phyloP scores from a whole-genome alignment of 2,329 filamentous ascomycete genomes.

The Cladosporium sp. region DNA sequence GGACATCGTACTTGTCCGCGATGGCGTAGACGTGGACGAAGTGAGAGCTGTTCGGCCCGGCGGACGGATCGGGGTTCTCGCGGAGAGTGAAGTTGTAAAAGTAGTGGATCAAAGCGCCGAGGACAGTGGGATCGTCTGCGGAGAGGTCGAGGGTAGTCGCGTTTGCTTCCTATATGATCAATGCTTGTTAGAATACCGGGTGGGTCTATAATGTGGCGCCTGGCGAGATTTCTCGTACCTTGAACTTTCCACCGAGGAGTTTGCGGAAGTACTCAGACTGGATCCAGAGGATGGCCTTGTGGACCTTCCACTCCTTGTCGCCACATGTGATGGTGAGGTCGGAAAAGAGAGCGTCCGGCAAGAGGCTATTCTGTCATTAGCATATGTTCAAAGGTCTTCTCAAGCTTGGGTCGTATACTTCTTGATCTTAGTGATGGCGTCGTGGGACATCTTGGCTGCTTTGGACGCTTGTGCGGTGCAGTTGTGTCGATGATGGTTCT shows the following conservation, averaged over 20 bases:
- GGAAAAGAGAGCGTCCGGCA: constrained; percentile 37
- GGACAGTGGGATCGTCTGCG: constrained; percentile 60
- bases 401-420: neutral
- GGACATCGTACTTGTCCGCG: constrained; percentile 43
- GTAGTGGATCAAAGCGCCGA: constrained; percentile 35
- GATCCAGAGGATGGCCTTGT: constrained; percentile 45
- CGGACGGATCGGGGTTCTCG: neutral
- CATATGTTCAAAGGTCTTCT: neutral
- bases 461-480: neutral
- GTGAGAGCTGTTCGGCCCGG: neutral
- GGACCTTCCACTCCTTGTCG: constrained; percentile 43
- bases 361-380: constrained; percentile 14
- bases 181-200: neutral
- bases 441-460: neutral
- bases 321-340: constrained; percentile 48
- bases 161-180: constrained; percentile 25
- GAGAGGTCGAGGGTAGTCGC: constrained; percentile 54
- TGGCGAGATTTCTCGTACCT: constrained; percentile 45
- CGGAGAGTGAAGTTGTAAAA: constrained; percentile 29
- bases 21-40: constrained; percentile 42
- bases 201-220: constrained; percentile 41
- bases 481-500: neutral
- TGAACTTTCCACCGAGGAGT: constrained; percentile 35
- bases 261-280: constrained; percentile 47
- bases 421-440: neutral